Percentiles rank a stretch among this genome's conserved stretches.
Conservation (phyloP, 345 rosid genomes). For the Eutrema japonicum region DNA sequence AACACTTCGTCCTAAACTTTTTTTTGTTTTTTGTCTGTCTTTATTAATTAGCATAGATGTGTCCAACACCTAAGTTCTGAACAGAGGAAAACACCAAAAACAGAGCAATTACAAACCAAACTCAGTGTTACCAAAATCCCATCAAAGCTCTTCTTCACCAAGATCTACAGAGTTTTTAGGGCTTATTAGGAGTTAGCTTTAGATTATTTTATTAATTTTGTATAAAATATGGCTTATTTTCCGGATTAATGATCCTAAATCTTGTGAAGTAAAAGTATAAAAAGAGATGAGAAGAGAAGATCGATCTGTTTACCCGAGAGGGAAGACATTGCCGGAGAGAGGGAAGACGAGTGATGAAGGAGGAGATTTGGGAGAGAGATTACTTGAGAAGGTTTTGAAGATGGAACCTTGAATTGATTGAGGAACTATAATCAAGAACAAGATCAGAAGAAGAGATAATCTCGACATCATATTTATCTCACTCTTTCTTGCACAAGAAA, state of each 20-base stretch:
- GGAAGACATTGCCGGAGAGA: constrained; percentile 75
- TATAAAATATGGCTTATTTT: neutral
- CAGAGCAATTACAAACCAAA: neutral
- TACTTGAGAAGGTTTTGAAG: constrained; percentile 17
- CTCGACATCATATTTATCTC: constrained; percentile 12
- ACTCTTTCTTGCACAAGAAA: constrained; percentile 10
- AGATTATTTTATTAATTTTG: neutral
- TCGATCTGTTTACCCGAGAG: constrained; percentile 63
- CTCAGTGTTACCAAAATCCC: neutral
- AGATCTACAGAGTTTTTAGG: neutral
- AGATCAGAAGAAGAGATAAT: constrained; percentile 4
- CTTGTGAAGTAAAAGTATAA: neutral
- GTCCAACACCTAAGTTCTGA: neutral
- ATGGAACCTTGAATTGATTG: constrained; percentile 9
- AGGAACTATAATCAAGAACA: constrained; percentile 22
- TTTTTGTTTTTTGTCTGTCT: neutral
- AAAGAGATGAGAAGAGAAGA: neutral
- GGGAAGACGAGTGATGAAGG: constrained; percentile 61
- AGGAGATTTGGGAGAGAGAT: constrained; percentile 12
- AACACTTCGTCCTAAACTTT: too few species aligned
- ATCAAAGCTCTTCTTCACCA: constrained; percentile 4
- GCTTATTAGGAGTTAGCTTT: neutral
- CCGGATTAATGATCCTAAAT: neutral
- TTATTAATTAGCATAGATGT: neutral
- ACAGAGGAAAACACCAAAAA: constrained; percentile 1